phyloP scores from a whole-genome alignment of 75 land plant genomes.

The Pseudotsuga menziesii region DNA sequence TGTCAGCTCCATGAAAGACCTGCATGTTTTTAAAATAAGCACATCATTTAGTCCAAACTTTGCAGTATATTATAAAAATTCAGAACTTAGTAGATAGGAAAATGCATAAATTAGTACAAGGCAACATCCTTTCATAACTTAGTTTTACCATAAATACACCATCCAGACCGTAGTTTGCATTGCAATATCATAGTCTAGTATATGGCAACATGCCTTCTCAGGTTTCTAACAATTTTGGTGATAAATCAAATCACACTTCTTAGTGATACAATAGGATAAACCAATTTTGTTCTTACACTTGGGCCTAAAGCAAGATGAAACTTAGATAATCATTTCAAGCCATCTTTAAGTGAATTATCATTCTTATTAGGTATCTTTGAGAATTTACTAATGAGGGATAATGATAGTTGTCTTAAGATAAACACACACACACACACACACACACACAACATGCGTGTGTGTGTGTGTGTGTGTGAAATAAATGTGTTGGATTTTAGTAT shows the following conservation, averaged over 20 bases:
- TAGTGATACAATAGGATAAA: not conserved
- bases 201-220: not conserved
- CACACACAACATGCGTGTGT: too few relatives aligned
- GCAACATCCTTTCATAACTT: too few relatives aligned
- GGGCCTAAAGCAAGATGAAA: not conserved
- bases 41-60: too few relatives aligned
- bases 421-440: too few relatives aligned
- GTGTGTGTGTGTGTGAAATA: too few relatives aligned
- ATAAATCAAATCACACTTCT: not conserved
- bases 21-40: conserved; percentile 12
- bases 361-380: not conserved
- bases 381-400: not conserved
- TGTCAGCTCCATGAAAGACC: conserved; percentile 99
- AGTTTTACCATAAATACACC: not conserved
- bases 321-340: not conserved
- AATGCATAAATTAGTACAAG: too few relatives aligned
- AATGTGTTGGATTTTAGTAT: too few relatives aligned
- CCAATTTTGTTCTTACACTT: not conserved
- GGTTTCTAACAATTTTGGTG: not conserved
- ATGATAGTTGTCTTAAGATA: not conserved
- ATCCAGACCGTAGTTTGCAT: not conserved
- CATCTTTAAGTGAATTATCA: not conserved
- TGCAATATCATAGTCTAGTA: not conserved
- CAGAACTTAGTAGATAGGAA: too few relatives aligned
- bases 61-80: too few relatives aligned